Conservation (phyloP, 2,329 filamentous ascomycete genomes). For the Xylariales sp. region DNA sequence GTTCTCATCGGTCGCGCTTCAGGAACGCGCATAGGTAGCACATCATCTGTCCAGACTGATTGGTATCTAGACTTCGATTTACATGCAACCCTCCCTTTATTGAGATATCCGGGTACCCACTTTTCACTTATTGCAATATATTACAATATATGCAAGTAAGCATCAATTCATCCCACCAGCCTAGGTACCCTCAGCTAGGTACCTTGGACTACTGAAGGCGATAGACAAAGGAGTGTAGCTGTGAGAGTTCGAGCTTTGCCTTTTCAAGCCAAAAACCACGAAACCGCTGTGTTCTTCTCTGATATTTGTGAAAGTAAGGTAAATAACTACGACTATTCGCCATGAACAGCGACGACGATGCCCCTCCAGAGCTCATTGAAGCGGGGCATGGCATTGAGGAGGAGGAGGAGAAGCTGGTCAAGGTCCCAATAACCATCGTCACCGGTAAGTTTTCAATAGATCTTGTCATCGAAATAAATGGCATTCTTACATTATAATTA, state of each 20-base stretch:
- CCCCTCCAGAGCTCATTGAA: conserved; percentile 70
- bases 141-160: too few species aligned
- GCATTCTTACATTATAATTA: conserved; percentile 51
- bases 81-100: neutral
- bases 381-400: conserved; percentile 52
- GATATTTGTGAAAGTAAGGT: neutral
- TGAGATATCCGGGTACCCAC: neutral
- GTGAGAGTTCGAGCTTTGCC: neutral
- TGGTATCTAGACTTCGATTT: neutral
- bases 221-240: conserved; percentile 1
- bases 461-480: neutral
- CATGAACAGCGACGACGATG: conserved; percentile 75
- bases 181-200: too few species aligned
- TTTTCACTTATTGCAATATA: too few species aligned
- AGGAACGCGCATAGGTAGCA: conserved; percentile 1
- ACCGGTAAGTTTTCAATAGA: conserved; percentile 66
- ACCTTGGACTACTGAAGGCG: neutral
- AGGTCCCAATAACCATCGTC: conserved; percentile 87
- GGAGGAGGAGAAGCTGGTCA: conserved; percentile 65
- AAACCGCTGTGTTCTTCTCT: neutral
- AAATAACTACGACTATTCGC: neutral
- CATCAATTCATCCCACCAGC: too few species aligned
- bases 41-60: neutral
- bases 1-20: neutral
- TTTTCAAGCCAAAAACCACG: neutral